Conservation (phyloP, 495 filamentous ascomycete species). For the Aspergillus conjunctus region DNA sequence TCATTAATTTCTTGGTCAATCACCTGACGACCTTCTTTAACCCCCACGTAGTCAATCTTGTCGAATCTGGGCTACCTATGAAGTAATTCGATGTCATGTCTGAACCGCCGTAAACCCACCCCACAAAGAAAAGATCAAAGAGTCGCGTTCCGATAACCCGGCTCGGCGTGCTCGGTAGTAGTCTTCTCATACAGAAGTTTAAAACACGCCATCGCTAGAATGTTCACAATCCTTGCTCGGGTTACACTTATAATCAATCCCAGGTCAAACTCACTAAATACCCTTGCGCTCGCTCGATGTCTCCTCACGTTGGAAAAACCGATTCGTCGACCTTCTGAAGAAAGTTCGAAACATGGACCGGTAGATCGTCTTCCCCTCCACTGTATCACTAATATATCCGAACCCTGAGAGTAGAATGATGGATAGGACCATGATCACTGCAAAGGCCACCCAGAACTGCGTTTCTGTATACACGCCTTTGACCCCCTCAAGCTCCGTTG, state of each 20-base stretch:
- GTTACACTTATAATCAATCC: background rate
- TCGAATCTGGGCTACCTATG: too few relatives aligned
- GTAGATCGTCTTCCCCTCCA: slow-evolving; percentile 56
- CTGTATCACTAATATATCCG: slow-evolving; percentile 49
- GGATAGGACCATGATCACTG: slow-evolving; percentile 65
- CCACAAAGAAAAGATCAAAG: too few relatives aligned
- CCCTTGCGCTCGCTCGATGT: background rate
- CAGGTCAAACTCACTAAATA: background rate
- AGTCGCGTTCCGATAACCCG: too few relatives aligned
- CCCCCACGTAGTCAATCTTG: too few relatives aligned
- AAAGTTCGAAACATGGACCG: slow-evolving; percentile 44
- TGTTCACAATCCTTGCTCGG: too few relatives aligned
- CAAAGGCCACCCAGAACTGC: slow-evolving; percentile 76
- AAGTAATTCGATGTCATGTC: too few relatives aligned
- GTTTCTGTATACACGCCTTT: slow-evolving; percentile 57
- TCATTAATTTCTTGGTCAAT: background rate
- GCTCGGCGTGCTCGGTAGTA: too few relatives aligned
- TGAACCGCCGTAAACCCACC: too few relatives aligned
- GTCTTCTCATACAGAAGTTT: too few relatives aligned
- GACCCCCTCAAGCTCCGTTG: slow-evolving; percentile 64
- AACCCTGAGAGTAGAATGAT: slow-evolving; percentile 56
- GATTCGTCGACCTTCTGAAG: slow-evolving; percentile 38
- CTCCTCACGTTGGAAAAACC: slow-evolving; percentile 20
- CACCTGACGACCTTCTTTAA: too few relatives aligned
- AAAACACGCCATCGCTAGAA: too few relatives aligned